These are phyloP conservation scores for Penicillium glabrum DNA, from an alignment of 2,329 filamentous ascomycete species.

Conservation along the genomic window DNA sequence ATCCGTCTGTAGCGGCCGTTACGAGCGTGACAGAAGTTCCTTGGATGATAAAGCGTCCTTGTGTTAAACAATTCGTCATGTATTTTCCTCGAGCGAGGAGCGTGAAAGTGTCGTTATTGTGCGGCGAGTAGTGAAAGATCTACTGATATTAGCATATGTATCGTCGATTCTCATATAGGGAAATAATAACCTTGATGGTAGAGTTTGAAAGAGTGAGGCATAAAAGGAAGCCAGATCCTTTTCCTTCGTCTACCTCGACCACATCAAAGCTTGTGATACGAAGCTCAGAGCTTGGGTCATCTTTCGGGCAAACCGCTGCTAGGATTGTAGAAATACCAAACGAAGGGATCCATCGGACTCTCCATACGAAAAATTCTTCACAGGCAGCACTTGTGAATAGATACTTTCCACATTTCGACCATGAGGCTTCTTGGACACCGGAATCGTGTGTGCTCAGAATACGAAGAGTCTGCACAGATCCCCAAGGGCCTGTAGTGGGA, in stretches of 20 bases:
- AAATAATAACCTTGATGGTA: constrained; percentile 56
- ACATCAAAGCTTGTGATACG: constrained; percentile 80
- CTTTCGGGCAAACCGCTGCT: constrained; percentile 50
- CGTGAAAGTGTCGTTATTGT: constrained; percentile 25
- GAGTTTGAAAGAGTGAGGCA: constrained; percentile 84
- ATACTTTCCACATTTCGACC: constrained; percentile 65
- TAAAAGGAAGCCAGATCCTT: constrained; percentile 53
- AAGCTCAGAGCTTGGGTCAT: constrained; percentile 62
- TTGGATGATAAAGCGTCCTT: constrained; percentile 48
- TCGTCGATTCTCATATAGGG: neutral
- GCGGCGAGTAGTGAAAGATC: constrained; percentile 47
- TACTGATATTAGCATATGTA: constrained; percentile 24
- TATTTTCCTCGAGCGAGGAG: constrained; percentile 59
- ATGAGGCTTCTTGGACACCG: constrained; percentile 78
- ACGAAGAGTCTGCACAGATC: constrained; percentile 54
- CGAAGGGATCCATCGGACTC: constrained; percentile 56
- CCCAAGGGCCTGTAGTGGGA: constrained; percentile 16
- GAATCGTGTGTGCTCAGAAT: constrained; percentile 76
- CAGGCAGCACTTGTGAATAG: constrained; percentile 84
- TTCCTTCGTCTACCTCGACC: constrained; percentile 27
- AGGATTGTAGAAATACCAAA: constrained; percentile 55
- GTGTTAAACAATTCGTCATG: constrained; percentile 74
- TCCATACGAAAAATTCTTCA: constrained; percentile 90
- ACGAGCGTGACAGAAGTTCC: constrained; percentile 46
- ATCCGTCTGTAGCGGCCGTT: constrained; percentile 82